Conservation (phyloP, 768 basidiomycete genomes). For the Candolleomyces aberdarensis region DNA sequence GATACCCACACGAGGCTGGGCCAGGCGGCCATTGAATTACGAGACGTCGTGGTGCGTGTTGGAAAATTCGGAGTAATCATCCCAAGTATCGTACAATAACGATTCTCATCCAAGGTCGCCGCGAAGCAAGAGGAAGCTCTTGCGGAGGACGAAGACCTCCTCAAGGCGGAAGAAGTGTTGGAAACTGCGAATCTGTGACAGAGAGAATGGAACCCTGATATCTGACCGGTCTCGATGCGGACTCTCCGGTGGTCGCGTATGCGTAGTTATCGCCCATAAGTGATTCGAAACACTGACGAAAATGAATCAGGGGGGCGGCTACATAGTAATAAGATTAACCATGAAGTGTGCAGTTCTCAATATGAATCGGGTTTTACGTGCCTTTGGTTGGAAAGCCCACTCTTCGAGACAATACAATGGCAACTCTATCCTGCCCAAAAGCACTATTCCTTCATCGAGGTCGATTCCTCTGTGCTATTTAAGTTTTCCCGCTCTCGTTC, state of each 20-base stretch:
- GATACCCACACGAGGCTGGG: conserved; percentile 64
- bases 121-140: conserved; percentile 43
- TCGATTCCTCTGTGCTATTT: conserved; percentile 13
- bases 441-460: conserved; percentile 5
- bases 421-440: background rate
- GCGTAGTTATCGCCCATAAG: no score
- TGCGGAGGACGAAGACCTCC: conserved; percentile 40
- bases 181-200: conserved; percentile 48
- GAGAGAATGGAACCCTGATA: background rate
- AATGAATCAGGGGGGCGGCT: background rate
- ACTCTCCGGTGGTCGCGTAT: background rate
- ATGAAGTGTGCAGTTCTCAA: background rate
- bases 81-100: conserved; percentile 12
- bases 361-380: conserved; percentile 2
- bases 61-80: background rate
- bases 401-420: background rate
- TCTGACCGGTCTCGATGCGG: background rate
- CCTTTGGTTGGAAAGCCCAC: background rate
- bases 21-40: conserved; percentile 59
- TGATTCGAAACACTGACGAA: background rate
- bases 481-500: conserved; percentile 19
- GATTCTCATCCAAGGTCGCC: conserved; percentile 27
- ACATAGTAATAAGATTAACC: conserved; percentile 1
- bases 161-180: conserved; percentile 58
- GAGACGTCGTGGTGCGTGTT: conserved; percentile 62